Conservation (phyloP, 805 yeast genomes). For the Sugiyamaella americana region DNA sequence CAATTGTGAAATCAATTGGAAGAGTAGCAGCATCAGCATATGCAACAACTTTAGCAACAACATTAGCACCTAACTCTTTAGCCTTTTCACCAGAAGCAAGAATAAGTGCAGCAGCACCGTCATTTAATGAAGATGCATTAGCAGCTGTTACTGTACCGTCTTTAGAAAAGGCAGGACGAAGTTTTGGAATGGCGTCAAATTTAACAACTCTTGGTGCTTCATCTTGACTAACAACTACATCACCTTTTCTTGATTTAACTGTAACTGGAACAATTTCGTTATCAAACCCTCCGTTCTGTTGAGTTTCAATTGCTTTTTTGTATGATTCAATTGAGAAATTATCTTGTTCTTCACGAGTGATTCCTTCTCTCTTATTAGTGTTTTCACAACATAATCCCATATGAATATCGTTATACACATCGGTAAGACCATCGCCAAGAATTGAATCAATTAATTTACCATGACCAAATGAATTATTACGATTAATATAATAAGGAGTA, state of each 20-base stretch:
- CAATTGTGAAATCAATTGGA: conserved; percentile 89
- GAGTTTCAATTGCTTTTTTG: conserved; percentile 71
- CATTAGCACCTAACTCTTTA: conserved; percentile 64
- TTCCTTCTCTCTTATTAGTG: conserved; percentile 71
- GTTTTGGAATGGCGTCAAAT: conserved; percentile 61
- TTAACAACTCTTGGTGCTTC: conserved; percentile 71
- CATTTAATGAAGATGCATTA: conserved; percentile 88
- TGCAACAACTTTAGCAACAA: conserved; percentile 71
- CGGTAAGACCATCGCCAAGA: conserved; percentile 79
- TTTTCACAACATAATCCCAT: conserved; percentile 97
- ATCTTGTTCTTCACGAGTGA: conserved; percentile 83
- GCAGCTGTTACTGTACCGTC: conserved; percentile 96
- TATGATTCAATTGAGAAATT: conserved; percentile 75
- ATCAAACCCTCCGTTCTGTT: conserved; percentile 64
- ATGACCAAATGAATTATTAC: conserved; percentile 54
- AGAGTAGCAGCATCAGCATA: conserved; percentile 96
- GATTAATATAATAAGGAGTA: conserved; percentile 80
- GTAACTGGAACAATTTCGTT: conserved; percentile 78
- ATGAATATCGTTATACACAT: conserved; percentile 75
- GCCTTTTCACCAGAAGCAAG: conserved; percentile 75
- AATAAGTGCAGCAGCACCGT: conserved; percentile 91
- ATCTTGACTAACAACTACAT: conserved; percentile 58
- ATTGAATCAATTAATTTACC: conserved; percentile 51
- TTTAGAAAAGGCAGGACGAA: conserved; percentile 85
- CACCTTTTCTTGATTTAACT: conserved; percentile 64